Evolutionary conservation across 768 basidiomycete genomes (phyloP).

Genomic region (Boletus edulis): DNA sequence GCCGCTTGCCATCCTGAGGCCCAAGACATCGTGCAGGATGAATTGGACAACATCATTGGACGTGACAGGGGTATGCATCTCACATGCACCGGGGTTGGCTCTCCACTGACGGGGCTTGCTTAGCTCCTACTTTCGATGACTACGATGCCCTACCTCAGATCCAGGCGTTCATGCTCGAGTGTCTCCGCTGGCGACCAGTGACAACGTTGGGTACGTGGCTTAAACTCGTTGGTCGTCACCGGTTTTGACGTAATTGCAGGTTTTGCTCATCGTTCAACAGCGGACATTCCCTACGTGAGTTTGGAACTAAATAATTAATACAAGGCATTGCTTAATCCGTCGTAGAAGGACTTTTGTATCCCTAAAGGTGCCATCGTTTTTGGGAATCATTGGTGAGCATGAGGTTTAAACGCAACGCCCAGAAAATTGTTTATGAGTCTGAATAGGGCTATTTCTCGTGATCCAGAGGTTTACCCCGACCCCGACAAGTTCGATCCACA

Average conservation of each 20-base stretch:
- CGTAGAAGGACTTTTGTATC: conserved; percentile 35
- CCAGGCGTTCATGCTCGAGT: conserved; percentile 41
- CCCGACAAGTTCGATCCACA: conserved; percentile 59
- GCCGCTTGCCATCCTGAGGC: conserved; percentile 54
- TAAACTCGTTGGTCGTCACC: neutral
- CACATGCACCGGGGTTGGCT: neutral
- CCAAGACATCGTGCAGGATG: conserved; percentile 49
- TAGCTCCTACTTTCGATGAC: conserved; percentile 44
- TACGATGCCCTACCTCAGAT: conserved; percentile 35
- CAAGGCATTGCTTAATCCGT: conserved; percentile 2
- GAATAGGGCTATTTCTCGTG: conserved; percentile 52
- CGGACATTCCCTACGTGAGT: conserved; percentile 61
- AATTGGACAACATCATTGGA: conserved; percentile 54
- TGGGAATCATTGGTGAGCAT: conserved; percentile 35
- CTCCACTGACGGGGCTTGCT: neutral
- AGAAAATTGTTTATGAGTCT: neutral
- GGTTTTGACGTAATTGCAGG: conserved; percentile 30
- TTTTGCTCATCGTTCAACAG: conserved; percentile 62
- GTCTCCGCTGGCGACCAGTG: conserved; percentile 42
- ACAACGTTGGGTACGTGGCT: conserved; percentile 27
- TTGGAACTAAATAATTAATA: neutral
- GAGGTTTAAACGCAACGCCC: neutral
- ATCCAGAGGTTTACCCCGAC: conserved; percentile 55
- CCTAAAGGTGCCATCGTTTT: conserved; percentile 36
- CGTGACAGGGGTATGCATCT: conserved; percentile 30